Evolutionary conservation across 2,329 filamentous ascomycete species (phyloP).

Genomic region (Aspergillus pseudoglaucus): DNA sequence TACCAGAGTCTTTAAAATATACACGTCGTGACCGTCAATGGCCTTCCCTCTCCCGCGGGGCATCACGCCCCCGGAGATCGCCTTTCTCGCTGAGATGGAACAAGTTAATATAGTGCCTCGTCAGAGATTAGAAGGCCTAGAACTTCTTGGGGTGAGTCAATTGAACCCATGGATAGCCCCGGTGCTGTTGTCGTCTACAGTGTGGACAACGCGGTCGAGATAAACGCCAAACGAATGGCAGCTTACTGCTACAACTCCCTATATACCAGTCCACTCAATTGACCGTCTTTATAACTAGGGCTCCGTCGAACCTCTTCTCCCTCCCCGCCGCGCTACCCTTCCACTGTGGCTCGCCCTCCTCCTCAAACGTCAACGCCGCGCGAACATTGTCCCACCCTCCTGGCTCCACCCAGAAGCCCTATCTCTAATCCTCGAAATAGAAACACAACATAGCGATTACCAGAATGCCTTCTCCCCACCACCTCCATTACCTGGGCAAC

Average conservation of each 20-base stretch:
- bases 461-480: conserved; percentile 70
- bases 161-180: background rate
- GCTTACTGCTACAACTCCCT: background rate
- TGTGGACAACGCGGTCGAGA: too few relatives aligned
- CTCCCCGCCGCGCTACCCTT: conserved; percentile 70
- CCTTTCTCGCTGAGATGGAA: conserved; percentile 97
- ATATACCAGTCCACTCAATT: background rate
- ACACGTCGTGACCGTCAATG: conserved; percentile 36
- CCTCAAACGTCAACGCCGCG: conserved; percentile 86
- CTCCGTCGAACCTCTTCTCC: conserved; percentile 65
- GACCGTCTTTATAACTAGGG: conserved; percentile 52
- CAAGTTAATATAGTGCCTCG: conserved; percentile 86
- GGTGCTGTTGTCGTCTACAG: background rate
- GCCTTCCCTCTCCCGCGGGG: conserved; percentile 57
- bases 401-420: conserved; percentile 80
- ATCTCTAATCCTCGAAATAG: conserved; percentile 68
- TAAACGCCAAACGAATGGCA: too few relatives aligned
- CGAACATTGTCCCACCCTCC: conserved; percentile 83
- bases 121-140: conserved; percentile 78
- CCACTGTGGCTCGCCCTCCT: conserved; percentile 94
- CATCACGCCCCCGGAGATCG: conserved; percentile 79
- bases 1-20: background rate
- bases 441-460: conserved; percentile 59
- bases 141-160: conserved; percentile 71
- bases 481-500: conserved; percentile 55